These are phyloP conservation scores for Dendrocalamus latiflorus DNA, from an alignment of 202 grass and related monocot species.

Conservation along the genomic window DNA sequence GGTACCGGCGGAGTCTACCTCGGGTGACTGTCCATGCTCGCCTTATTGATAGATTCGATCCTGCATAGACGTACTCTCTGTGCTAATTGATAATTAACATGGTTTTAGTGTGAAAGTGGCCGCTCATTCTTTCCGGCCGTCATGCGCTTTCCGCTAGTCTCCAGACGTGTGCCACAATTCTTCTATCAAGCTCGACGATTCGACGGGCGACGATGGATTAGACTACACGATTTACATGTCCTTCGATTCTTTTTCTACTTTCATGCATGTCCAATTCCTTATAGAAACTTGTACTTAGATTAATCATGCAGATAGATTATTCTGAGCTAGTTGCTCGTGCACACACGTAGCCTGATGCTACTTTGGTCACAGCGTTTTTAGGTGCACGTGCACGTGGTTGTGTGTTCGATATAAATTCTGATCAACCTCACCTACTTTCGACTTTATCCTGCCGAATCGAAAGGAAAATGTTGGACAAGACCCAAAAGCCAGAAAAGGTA, in stretches of 20 bases:
- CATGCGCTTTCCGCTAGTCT: not conserved
- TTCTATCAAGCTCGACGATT: not conserved
- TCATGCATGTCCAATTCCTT: not conserved
- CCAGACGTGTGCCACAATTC: not conserved
- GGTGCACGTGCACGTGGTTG: slow-evolving; percentile 18
- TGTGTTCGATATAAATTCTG: slow-evolving; percentile 12
- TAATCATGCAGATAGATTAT: not conserved
- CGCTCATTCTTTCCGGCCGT: too few species aligned
- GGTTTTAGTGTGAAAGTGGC: too few species aligned
- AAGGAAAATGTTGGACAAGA: not conserved
- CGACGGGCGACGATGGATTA: not conserved
- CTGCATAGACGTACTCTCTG: too few species aligned
- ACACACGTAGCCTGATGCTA: not conserved
- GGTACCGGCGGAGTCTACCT: too few species aligned
- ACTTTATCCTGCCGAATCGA: slow-evolving; percentile 39
- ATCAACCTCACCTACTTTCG: slow-evolving; percentile 20
- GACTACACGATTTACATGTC: not conserved
- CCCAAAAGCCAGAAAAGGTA: not conserved
- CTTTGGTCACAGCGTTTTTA: not conserved
- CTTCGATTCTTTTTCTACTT: not conserved
- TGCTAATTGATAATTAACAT: too few species aligned
- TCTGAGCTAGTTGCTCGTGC: not conserved
- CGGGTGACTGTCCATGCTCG: too few species aligned
- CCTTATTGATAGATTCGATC: too few species aligned
- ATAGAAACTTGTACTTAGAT: not conserved